Evolutionary conservation across 2,329 filamentous ascomycete species (phyloP).

Genomic region (Colletotrichum melonis): DNA sequence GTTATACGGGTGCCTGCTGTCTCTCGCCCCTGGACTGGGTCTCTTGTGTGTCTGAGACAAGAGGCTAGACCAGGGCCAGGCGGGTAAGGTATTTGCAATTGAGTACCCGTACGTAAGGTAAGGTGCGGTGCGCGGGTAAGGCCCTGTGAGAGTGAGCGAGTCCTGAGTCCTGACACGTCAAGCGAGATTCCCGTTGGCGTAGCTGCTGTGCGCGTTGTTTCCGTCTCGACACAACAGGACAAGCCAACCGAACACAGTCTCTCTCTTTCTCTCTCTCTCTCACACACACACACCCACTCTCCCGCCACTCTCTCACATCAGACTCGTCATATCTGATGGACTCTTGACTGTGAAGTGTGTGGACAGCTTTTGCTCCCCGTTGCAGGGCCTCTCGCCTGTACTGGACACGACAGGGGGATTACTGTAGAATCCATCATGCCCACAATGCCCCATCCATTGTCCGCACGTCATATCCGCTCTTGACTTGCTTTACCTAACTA

Average conservation of each 20-base stretch:
- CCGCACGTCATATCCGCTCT: constrained; percentile 21
- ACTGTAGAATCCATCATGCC: too few species aligned
- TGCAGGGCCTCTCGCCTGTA: not conserved
- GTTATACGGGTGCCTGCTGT: constrained; percentile 30
- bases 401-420: not conserved
- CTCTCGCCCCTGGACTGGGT: constrained; percentile 11
- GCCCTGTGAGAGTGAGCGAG: not conserved
- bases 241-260: not conserved
- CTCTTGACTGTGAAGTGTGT: not conserved
- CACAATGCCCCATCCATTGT: not conserved
- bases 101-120: constrained; percentile 4
- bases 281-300: too few species aligned
- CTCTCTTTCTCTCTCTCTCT: too few species aligned
- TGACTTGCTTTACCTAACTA: not conserved
- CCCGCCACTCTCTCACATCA: not conserved
- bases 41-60: constrained; percentile 21
- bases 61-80: constrained; percentile 19
- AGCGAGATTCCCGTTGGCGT: not conserved
- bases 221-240: not conserved
- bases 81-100: constrained; percentile 28
- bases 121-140: not conserved
- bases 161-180: not conserved
- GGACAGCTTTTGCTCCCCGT: not conserved
- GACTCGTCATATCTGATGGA: not conserved
- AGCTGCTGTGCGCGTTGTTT: not conserved